Evolutionary conservation across 192 early-diverging fungal species (phyloP).

Genomic region (Anaeromyces robustus): DNA sequence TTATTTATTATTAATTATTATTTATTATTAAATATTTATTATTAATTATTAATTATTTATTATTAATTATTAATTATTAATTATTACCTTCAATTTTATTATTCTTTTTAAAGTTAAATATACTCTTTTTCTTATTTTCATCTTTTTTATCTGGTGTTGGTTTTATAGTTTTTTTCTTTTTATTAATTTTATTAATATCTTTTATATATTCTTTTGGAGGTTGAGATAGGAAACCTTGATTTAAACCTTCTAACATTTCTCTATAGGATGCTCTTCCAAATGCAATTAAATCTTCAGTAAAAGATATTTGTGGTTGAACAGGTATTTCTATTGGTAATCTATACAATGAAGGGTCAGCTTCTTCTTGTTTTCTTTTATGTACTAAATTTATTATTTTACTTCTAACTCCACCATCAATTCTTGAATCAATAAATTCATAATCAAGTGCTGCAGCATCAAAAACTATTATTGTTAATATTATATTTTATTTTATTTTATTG

Average conservation of each 20-base stretch:
- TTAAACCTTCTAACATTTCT: neutral
- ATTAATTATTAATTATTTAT: too few species aligned
- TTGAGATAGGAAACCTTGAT: neutral
- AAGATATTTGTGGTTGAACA: neutral
- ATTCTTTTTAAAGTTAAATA: neutral
- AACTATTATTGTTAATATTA: neutral
- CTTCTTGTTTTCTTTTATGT: neutral
- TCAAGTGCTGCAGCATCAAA: neutral
- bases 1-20: too few species aligned
- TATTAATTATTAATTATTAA: too few species aligned
- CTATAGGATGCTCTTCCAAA: neutral
- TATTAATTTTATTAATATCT: neutral
- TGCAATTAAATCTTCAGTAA: neutral
- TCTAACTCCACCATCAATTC: neutral
- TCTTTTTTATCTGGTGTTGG: neutral
- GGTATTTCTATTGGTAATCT: neutral
- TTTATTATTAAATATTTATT: too few species aligned
- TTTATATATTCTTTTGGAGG: neutral
- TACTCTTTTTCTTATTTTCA: neutral
- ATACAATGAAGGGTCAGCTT: neutral
- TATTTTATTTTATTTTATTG: too few species aligned
- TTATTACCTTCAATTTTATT: neutral
- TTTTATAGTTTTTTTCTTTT: neutral
- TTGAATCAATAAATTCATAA: neutral
- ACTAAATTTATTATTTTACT: neutral